Percentiles rank a stretch among this genome's conserved stretches.
phyloP scores from a whole-genome alignment of 306 rosid species.

The Vigna angularis region DNA sequence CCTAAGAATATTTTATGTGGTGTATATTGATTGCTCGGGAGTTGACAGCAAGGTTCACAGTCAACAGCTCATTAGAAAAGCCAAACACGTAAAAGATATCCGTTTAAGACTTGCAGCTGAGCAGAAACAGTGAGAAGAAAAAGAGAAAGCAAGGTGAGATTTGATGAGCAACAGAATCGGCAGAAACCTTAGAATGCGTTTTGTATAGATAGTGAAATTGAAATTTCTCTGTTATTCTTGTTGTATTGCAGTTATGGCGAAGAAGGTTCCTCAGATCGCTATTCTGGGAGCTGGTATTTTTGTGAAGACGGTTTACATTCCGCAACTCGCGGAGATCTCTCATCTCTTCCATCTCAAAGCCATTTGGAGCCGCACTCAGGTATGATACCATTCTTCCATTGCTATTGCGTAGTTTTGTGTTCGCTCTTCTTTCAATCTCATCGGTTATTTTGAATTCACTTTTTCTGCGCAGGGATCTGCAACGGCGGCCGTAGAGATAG shows the following conservation, averaged over 20 bases:
- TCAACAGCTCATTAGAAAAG: not conserved
- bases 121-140: too few species aligned
- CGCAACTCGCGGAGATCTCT: conserved; percentile 83
- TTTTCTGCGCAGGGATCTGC: conserved; percentile 66
- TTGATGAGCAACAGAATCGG: not conserved
- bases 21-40: not conserved
- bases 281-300: conserved; percentile 91
- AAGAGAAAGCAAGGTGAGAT: not conserved
- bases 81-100: too few species aligned
- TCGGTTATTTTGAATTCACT: too few species aligned
- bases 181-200: not conserved
- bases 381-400: too few species aligned
- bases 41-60: not conserved
- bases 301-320: conserved; percentile 82
- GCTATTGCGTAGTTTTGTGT: too few species aligned
- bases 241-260: conserved; percentile 48
- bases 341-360: conserved; percentile 68
- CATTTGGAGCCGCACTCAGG: conserved; percentile 90
- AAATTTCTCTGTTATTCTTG: not conserved
- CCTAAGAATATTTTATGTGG: too few species aligned
- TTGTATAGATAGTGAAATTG: not conserved
- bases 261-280: conserved; percentile 64
- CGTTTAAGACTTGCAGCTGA: too few species aligned
- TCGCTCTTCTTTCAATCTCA: too few species aligned
- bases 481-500: conserved; percentile 68